Evolutionary conservation across 192 early-diverging fungal genomes (phyloP), one percentile per base, ranked within the genome.

Genomic region (Coemansia sp.): DNA sequence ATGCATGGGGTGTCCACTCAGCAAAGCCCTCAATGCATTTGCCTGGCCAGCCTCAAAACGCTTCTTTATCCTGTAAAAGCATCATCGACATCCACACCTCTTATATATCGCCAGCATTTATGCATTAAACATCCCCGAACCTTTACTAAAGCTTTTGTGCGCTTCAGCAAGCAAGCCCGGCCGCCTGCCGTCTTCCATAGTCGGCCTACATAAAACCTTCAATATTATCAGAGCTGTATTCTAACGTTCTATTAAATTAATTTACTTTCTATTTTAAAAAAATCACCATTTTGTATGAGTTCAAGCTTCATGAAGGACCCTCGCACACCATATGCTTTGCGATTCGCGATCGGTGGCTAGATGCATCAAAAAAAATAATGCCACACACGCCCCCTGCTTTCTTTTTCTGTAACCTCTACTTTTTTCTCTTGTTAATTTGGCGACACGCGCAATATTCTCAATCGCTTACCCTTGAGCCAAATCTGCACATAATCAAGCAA

Each of bases 1-100:
- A 33, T 60, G 57, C 57, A 60, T 60, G 57, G 57, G 52, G 57
- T 20, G 33, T 33, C 12, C 53, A 57, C 53, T 57, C 53, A 57
- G 27, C 53, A 57, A 27, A 57, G 53, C 13, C 53, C 27, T 57
- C 53, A 57, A 57, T 57, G 53, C 53, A 57, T 57, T 57, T 57
- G 29, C 53, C 13, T 16, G 29, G 53, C 53, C 53, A 57, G 53
- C 53, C 53, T 57, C 53, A 57, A 57, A 57, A 60, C 33, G 16
- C 33, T 16, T 33, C 8, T 20, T 9, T 50, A 50, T 18, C 47
- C 47, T 18, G 47, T 20, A 18, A 50, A 50, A 8, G 20, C n/a
- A 60, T 33, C 31, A 38, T 57, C 53, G 27, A 57, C 53, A 57
- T 57, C 11, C 27, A 31, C 57, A 31, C 31, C 57, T 60, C 31